Evolutionary conservation across 108 stramenopile genomes (phyloP), one percentile per base, ranked within the genome.

Genomic region (Stephanodiscus minutulus): DNA sequence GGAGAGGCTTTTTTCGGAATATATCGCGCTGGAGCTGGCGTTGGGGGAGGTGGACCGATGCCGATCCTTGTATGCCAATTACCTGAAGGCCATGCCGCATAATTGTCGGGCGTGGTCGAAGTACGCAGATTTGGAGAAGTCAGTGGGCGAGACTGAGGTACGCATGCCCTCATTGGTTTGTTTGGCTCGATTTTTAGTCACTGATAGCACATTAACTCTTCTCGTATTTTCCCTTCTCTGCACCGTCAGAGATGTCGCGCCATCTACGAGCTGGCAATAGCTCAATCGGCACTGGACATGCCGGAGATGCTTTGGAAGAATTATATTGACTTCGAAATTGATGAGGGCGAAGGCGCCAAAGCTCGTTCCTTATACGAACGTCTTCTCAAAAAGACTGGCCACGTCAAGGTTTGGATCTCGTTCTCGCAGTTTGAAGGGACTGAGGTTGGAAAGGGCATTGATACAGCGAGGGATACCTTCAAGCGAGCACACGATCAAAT

Each of bases 1-100:
- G 75, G 96, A 97, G 75, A 88, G 85, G 46, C 86, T 99, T 10
- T 98, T 96, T 74, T 85, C 72, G 41, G 96, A 93, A 52, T 98
- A 98, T 76, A 93, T 98, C 61, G 87, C 94, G 21, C 72, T 99
- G 22, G 98, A 99, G 82, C 72, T 97, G 49, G 96, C 96, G 11
- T 70, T 99, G 56, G 99, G 99, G 31, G 97, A 99, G 73, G 91
- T 99, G 24, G 98, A 99, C 76, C 93, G 99, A 31, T 98, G 98
- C 77, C 89, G 99, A 25, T 61, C 85, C 12, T 69, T 99, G 21
- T 98, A 98, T 83, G 87, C 76, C 79, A 96, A 97, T 65, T 98
- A 92, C 73, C 64, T 99, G 61, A 95, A 97, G 85, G 82, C 89
- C 18, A 88, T 89, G 83, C 97, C 99, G 0, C 83, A 93, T 46